Conservation (phyloP, 1,139 yeast species). For the Barnettozyma hawaiiensis region DNA sequence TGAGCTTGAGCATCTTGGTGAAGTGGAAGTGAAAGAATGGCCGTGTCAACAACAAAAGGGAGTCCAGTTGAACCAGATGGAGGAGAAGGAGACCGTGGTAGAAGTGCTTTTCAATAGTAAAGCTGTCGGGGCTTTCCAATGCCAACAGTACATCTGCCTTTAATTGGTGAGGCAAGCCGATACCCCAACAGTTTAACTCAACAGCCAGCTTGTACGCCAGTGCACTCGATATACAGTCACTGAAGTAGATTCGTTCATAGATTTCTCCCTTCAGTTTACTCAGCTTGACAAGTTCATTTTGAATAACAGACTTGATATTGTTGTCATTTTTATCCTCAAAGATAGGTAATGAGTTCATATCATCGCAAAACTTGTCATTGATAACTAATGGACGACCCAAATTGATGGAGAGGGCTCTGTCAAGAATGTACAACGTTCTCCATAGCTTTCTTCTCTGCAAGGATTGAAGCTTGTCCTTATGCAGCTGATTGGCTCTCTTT, state of each 20-base stretch:
- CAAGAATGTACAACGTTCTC: constrained; percentile 37
- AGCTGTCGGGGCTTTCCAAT: constrained; percentile 10
- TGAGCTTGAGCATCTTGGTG: constrained; percentile 15
- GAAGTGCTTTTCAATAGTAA: constrained; percentile 23
- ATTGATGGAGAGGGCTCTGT: constrained; percentile 33
- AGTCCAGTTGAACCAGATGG: constrained; percentile 37
- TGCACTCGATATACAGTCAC: constrained; percentile 31
- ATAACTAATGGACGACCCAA: constrained; percentile 38
- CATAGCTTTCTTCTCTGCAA: constrained; percentile 35
- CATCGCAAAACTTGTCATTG: constrained; percentile 37
- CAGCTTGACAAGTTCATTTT: constrained; percentile 18
- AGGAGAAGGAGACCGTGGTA: constrained; percentile 27
- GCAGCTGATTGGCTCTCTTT: constrained; percentile 10
- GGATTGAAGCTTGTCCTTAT: constrained; percentile 29
- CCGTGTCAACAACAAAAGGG: constrained; percentile 36
- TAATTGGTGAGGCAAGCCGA: constrained; percentile 20
- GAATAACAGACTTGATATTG: constrained; percentile 16
- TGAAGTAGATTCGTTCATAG: constrained; percentile 31
- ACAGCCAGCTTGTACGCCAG: constrained; percentile 34
- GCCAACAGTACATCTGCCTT: constrained; percentile 16
- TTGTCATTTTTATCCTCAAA: constrained; percentile 15
- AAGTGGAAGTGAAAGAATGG: constrained; percentile 39
- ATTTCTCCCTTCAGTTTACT: constrained; percentile 31
- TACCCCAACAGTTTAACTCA: constrained; percentile 31
- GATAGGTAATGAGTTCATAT: constrained; percentile 21